Evolutionary conservation across 352 stramenopile genomes (phyloP).

Genomic region (Phytophthora megakarya): DNA sequence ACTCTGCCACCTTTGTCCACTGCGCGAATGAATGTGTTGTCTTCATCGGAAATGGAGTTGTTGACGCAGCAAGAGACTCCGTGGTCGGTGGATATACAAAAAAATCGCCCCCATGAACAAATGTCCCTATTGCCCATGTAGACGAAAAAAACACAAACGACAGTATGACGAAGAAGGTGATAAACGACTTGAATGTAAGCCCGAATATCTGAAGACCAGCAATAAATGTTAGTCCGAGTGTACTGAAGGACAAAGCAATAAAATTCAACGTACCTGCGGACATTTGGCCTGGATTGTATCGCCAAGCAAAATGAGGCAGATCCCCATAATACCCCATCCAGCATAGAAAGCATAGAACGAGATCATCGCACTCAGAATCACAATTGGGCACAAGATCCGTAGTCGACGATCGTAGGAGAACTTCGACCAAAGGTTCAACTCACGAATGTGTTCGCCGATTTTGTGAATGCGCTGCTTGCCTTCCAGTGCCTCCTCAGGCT

Average conservation of each 20-base stretch:
- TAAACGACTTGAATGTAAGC: constrained; percentile 86
- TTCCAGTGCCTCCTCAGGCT: constrained; percentile 63
- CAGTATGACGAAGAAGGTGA: constrained; percentile 82
- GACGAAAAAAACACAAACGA: constrained; percentile 90
- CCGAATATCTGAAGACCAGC: constrained; percentile 65
- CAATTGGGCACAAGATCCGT: constrained; percentile 66
- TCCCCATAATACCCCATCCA: constrained; percentile 84
- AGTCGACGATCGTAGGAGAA: constrained; percentile 75
- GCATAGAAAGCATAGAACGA: constrained; percentile 82
- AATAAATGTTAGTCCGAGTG: constrained; percentile 14
- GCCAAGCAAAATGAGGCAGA: constrained; percentile 77
- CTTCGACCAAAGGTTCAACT: constrained; percentile 80
- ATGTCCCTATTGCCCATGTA: constrained; percentile 86
- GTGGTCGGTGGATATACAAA: constrained; percentile 64
- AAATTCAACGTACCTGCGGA: constrained; percentile 48
- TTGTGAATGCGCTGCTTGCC: constrained; percentile 59
- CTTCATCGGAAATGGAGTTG: constrained; percentile 26
- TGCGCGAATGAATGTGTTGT: constrained; percentile 12
- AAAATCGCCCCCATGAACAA: constrained; percentile 86
- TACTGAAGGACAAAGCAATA: background rate
- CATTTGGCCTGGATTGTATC: constrained; percentile 85
- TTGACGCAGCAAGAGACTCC: constrained; percentile 19
- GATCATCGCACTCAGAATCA: constrained; percentile 81
- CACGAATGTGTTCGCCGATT: constrained; percentile 46
- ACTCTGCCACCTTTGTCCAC: constrained; percentile 65